Base-by-base conservation (phyloP, 495 filamentous ascomycete species). In the Emericellopsis terricola region DNA sequence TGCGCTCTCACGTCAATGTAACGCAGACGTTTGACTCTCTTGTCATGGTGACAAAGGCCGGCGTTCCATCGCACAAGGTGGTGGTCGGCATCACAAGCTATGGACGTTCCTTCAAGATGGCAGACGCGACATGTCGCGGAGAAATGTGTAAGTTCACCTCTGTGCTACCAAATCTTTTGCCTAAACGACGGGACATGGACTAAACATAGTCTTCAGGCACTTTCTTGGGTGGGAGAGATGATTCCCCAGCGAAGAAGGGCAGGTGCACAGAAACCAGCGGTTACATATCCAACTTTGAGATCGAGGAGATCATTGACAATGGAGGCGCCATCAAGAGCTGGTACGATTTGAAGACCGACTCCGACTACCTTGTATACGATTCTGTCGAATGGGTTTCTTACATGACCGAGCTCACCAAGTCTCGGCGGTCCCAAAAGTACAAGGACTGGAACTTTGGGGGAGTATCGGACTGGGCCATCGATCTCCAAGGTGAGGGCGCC, bases 31-130 rank as follows among this genome's bases (percentile, higher is more conserved):
- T 40, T 19, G 33, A 45, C 19, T 41, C 53, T 1, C 43, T 68
- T 1, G 32, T 46, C 11, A 64, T 67, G 59, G 46, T 67, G 8
- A 66, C 64, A 19, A 68, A 68, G 36, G 61, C 61, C 0, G 60
- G 61, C n/a, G 56, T 62, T 1, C 53, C 51, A 0, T 21, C 43
- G 0, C 50, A 48, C 24, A 62, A 56, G 38, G 29, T 68, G 15
- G 3, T 55, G 1, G 51, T 60, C 13, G 55, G 61, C 8, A 39
- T 53, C 2, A 13, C 49, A 11, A 52, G 48, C 33, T 64, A 63
- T 36, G 52, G 57, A 0, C 46, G 56, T 1, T 44, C 40, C 4
- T 60, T 60, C 47, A 40, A 43, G 29, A 62, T 54, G 50, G 31
- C 44, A n/a, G n/a, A n/a, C n/a, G n/a, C n/a, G n/a, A n/a, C n/a